Conservation (phyloP, 2,329 filamentous ascomycete species). For the Ceratocystis alfenasii region DNA sequence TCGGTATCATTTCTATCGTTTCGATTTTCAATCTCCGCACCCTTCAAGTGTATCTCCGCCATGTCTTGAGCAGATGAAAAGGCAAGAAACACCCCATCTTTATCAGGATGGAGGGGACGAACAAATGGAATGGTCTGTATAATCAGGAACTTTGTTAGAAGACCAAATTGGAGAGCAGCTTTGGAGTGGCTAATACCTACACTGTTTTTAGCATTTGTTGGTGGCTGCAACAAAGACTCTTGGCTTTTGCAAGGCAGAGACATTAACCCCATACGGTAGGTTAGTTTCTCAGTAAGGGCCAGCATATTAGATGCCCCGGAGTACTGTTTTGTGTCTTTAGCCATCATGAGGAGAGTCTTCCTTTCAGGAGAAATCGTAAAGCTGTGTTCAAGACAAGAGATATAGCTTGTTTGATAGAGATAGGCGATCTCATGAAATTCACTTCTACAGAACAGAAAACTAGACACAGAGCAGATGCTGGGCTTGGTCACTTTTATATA, state of each 20-base stretch:
- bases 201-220: no score
- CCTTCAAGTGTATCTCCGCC: slow-evolving; percentile 14
- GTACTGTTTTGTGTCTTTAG: background rate
- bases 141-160: background rate
- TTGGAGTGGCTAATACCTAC: no score
- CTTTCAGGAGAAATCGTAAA: no score
- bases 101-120: slow-evolving; percentile 1
- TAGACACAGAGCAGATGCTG: no score
- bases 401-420: no score
- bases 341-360: background rate
- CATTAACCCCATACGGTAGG: background rate
- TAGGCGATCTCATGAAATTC: no score
- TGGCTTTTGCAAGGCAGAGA: background rate
- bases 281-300: background rate
- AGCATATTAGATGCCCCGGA: background rate
- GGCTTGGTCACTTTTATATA: background rate
- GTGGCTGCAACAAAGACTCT: background rate
- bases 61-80: slow-evolving; percentile 18
- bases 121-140: background rate
- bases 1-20: slow-evolving; percentile 18
- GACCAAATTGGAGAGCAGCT: background rate
- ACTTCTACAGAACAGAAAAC: no score
- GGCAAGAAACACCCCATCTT: slow-evolving; percentile 11
- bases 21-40: slow-evolving; percentile 17
- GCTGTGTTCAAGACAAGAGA: no score